Base-by-base conservation (phyloP, 176 grass and related monocot genomes). In the Aegilops tauschii region DNA sequence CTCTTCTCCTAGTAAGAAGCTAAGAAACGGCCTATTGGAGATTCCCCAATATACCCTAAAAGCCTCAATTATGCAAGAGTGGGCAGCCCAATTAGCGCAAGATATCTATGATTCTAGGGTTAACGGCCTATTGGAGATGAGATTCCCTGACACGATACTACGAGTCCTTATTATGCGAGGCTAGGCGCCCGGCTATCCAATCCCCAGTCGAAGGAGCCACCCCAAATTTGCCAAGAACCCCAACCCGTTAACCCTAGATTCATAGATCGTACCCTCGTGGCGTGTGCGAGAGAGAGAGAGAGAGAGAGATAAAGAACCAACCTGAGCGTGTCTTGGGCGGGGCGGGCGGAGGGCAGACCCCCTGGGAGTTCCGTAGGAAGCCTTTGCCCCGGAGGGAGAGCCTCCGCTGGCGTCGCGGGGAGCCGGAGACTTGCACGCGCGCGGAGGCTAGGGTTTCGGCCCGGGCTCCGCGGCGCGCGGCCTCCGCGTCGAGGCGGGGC, bases 291-390 rank as follows among this genome's bases (percentile, higher is more conserved):
- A 65, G 50, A 16, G 73, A 58, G 12, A 34, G 12, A 34, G 65
- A 18, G 1, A 65, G 50, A 16, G 73, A 58, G 12, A 34, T 25
- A 80, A 79, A 44, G 7, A 59, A 52, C 73, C 12, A 83, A 87
- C 89, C 84, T 90, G 56, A 9, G 13, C 50, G 40, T 4, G 16
- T 13, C 14, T 25, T 74, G 65, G 29, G 78, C n/a, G 76, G 52
- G 16, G 30, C 16, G 9, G 64, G 50, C 16, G 9, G 79, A 40
- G 63, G 37, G 28, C 28, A n/a, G 20, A 2, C 50, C 9, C 35
- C 50, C 18, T 6, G 25, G 16, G 40, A 25, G 34, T 1, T 5
- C 18, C 12, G 32, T 66, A 69, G 61, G 17, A 21, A 77, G 84
- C 67, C 76, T 23, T 67, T 10, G 62, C 18, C 45, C 56, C 73